A percentile compares a stretch with the other conserved stretches of the same genome.
These are phyloP conservation scores for Ochromonas danica DNA, from an alignment of 108 stramenopile species.

Conservation along the genomic window DNA sequence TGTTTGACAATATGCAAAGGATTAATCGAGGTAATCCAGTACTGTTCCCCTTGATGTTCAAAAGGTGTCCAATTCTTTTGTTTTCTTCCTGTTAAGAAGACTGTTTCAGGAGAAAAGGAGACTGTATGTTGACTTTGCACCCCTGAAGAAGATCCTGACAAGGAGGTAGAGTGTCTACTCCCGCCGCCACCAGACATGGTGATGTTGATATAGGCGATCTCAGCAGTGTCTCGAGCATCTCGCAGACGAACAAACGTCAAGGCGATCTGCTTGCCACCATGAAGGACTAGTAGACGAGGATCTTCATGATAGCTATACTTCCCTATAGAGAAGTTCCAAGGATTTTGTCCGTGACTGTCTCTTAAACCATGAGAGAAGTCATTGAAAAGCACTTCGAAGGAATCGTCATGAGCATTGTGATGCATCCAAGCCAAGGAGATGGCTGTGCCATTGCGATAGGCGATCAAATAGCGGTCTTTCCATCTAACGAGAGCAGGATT, in stretches of 20 bases:
- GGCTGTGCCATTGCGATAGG: not conserved
- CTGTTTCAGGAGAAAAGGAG: too few relatives aligned
- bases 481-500: not conserved
- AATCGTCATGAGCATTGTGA: too few relatives aligned
- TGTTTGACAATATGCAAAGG: conserved; percentile 3
- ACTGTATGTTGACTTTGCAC: too few relatives aligned
- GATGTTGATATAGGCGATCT: not conserved
- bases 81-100: not conserved
- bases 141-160: not conserved
- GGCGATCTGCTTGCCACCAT: too few relatives aligned
- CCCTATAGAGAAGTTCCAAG: not conserved
- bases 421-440: not conserved
- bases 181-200: not conserved
- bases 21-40: not conserved
- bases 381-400: not conserved
- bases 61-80: conserved; percentile 30
- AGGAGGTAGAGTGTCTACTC: not conserved
- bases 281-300: not conserved
- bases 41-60: not conserved
- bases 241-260: too few relatives aligned
- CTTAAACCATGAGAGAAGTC: too few relatives aligned
- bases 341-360: too few relatives aligned
- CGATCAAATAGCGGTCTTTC: not conserved
- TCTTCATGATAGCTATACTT: not conserved
- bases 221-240: not conserved